A percentile compares a stretch with the other conserved stretches of the same genome.
These are phyloP conservation scores for Yarrowia sp. DNA, from an alignment of 805 yeast species.

Conservation along the genomic window DNA sequence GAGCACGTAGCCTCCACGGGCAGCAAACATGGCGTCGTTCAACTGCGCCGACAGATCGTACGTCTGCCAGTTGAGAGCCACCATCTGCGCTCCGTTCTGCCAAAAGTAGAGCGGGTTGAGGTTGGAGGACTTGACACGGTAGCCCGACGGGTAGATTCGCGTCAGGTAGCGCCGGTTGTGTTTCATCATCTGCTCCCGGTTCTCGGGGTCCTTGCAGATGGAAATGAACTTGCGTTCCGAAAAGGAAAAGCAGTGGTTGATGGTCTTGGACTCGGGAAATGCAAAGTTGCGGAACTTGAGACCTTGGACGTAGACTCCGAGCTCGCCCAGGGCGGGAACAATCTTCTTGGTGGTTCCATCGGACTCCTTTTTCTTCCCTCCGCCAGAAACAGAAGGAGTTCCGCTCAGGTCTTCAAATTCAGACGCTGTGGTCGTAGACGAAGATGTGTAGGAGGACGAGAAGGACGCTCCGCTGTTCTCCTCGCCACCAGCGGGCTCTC, in stretches of 20 bases:
- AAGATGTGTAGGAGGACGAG: neutral
- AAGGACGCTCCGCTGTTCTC: neutral
- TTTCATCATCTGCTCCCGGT: slow-evolving; percentile 55
- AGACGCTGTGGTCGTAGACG: slow-evolving; percentile 1
- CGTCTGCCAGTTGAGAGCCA: slow-evolving; percentile 95
- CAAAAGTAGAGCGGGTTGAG: slow-evolving; percentile 78
- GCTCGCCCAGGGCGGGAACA: slow-evolving; percentile 45
- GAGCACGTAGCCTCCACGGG: slow-evolving; percentile 68
- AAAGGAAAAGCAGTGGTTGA: slow-evolving; percentile 81
- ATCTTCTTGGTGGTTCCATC: slow-evolving; percentile 33
- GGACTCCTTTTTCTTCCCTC: slow-evolving; percentile 24
- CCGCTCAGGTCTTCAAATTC: slow-evolving; percentile 29
- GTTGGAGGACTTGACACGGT: slow-evolving; percentile 72
- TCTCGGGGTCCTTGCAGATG: slow-evolving; percentile 60
- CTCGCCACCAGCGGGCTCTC: slow-evolving; percentile 25
- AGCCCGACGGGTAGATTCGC: slow-evolving; percentile 84
- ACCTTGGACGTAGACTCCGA: slow-evolving; percentile 75
- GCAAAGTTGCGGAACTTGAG: slow-evolving; percentile 76
- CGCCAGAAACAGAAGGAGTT: neutral
- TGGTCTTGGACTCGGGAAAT: slow-evolving; percentile 75
- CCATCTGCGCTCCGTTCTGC: slow-evolving; percentile 88
- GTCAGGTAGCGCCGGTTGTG: slow-evolving; percentile 74
- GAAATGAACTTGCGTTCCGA: slow-evolving; percentile 66
- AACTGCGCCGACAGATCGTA: slow-evolving; percentile 85
- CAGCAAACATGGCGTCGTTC: slow-evolving; percentile 75